Evolutionary conservation across 2,329 filamentous ascomycete genomes (phyloP), one percentile per base, ranked within the genome.

Genomic region (Colletotrichum sp.): DNA sequence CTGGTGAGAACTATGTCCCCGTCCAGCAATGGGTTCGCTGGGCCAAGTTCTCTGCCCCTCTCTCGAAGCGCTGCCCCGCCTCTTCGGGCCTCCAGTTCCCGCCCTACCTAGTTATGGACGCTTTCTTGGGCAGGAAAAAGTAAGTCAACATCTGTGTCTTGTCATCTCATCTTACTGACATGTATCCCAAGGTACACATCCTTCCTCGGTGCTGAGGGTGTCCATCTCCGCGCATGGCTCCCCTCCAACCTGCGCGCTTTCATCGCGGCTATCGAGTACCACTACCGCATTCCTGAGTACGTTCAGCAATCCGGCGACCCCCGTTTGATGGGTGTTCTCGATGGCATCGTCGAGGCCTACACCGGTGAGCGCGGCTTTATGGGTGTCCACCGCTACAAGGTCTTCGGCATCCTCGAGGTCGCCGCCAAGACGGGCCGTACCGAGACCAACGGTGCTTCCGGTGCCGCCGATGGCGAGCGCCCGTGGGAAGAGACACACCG

Each of bases 301-400:
- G 89, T 91, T 6, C 83, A 85, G 22, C 79, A 86, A 48, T 90
- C 88, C 0, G 86, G 86, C 0, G 89, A 91, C 68, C 84, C 86
- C 0, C 82, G 88, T 5, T 82, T 91, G 1, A 88, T 89, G 79
- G 89, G 89, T 5, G 88, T 90, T 3, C 77, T 90, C 1, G 89
- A 90, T 72, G 89, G 89, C 0, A 90, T 91, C 1, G 85, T 91
- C 1, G 89, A 91, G 78, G 88, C 89, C 0, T 91, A 91, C 75
- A 88, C 88, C 0, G 89, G 89, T 1, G 89, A 90, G 77, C 84
- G 89, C 22, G 89, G 89, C 2, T 91, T 90, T 78, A 89, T 91
- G 89, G 89, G 89, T 2, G 87, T 86, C 0, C 89, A 91, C 78
- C 83, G 89, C 18, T 90, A 90, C 80, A 91, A 91, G 78, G 89